Conservation (phyloP, 257 asterid species). For the Anisodus tanguticus region DNA sequence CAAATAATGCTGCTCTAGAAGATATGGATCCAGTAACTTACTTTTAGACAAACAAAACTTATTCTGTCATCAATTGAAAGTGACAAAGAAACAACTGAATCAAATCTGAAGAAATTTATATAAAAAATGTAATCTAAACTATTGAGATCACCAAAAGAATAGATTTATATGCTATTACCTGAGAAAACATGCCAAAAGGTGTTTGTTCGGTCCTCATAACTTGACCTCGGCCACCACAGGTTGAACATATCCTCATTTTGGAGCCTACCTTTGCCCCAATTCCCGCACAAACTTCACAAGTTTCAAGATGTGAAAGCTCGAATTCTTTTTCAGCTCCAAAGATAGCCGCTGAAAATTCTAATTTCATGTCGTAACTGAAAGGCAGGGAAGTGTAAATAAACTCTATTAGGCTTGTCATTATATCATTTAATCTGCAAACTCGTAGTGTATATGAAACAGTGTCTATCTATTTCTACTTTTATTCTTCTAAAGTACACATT, state of each 20-base stretch:
- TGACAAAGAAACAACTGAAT: neutral
- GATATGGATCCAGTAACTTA: neutral
- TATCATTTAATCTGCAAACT: slow-evolving; percentile 6
- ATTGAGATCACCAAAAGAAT: neutral
- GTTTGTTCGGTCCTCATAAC: slow-evolving; percentile 99
- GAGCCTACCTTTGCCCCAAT: slow-evolving; percentile 96
- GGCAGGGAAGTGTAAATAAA: slow-evolving; percentile 33
- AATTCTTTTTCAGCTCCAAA: slow-evolving; percentile 97
- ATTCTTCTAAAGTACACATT: neutral
- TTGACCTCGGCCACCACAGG: slow-evolving; percentile 99
- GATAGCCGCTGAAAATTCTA: slow-evolving; percentile 89
- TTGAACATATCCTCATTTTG: slow-evolving; percentile 93
- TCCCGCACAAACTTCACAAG: slow-evolving; percentile 88
- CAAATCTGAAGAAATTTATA: neutral
- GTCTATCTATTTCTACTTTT: slow-evolving; percentile 23
- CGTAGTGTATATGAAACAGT: neutral
- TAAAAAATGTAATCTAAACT: neutral
- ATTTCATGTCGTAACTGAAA: slow-evolving; percentile 80
- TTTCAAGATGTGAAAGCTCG: slow-evolving; percentile 91
- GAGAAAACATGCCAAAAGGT: slow-evolving; percentile 98
- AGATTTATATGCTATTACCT: slow-evolving; percentile 50
- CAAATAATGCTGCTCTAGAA: neutral
- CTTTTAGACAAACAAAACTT: neutral
- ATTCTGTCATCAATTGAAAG: neutral
- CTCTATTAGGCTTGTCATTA: slow-evolving; percentile 13